Percentiles rank a stretch among this genome's conserved stretches.
Conservation (phyloP, 305 asterid genomes). For the Striga hermonthica region DNA sequence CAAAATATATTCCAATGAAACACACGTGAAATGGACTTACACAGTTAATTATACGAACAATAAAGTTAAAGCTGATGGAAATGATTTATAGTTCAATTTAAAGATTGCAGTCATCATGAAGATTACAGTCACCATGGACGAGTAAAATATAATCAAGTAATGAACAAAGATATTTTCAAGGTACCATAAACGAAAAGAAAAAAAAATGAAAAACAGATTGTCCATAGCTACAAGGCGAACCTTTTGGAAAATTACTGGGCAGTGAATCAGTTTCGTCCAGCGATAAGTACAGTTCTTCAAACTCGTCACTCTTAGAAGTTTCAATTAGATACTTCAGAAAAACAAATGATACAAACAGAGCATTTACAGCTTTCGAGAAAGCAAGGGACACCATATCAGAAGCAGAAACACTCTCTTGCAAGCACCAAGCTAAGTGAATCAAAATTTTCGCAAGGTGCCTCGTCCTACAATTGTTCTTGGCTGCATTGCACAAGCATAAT, state of each 20-base stretch:
- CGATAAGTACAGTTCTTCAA: slow-evolving; percentile 70
- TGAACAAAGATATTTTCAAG: too few species aligned
- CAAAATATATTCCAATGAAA: too few species aligned
- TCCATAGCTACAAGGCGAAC: slow-evolving; percentile 36
- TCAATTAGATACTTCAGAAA: slow-evolving; percentile 85
- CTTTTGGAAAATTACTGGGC: slow-evolving; percentile 59
- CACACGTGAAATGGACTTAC: too few species aligned
- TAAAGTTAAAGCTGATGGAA: too few species aligned
- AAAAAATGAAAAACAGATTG: slow-evolving; percentile 10
- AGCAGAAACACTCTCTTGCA: slow-evolving; percentile 78
- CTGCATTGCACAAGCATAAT: slow-evolving; percentile 45
- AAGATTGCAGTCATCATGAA: too few species aligned
- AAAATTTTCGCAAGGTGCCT: slow-evolving; percentile 87
- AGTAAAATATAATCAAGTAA: background rate
- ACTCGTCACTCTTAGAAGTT: slow-evolving; percentile 61
- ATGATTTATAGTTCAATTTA: too few species aligned
- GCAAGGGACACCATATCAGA: slow-evolving; percentile 58
- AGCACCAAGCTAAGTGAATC: slow-evolving; percentile 81
- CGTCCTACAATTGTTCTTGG: slow-evolving; percentile 68
- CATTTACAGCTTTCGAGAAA: slow-evolving; percentile 73
- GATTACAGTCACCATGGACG: too few species aligned
- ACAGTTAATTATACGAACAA: too few species aligned
- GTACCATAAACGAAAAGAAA: slow-evolving; percentile 4
- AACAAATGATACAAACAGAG: slow-evolving; percentile 72
- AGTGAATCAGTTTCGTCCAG: slow-evolving; percentile 66